These are phyloP conservation scores for Lachnellula arida DNA, from an alignment of 2,329 filamentous ascomycete species.

Conservation along the genomic window DNA sequence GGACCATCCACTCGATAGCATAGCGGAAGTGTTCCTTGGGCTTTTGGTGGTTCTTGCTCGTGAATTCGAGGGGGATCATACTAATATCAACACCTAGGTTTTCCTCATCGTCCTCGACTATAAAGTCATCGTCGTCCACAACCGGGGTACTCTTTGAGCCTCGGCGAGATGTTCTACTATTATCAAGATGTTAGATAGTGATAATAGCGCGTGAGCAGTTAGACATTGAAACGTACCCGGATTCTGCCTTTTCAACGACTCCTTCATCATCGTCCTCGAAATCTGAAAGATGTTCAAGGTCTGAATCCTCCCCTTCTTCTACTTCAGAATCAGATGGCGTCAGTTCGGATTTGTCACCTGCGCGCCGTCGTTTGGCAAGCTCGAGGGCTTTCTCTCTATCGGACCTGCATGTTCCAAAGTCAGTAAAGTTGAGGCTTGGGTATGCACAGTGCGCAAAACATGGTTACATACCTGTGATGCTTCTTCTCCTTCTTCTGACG, in stretches of 20 bases:
- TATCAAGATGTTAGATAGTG: too few species aligned
- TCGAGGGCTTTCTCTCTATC: conserved; percentile 39
- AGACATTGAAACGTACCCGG: not conserved
- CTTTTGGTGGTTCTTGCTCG: conserved; percentile 59
- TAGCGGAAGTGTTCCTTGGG: conserved; percentile 68
- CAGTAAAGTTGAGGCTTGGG: too few species aligned
- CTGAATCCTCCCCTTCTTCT: conserved; percentile 17
- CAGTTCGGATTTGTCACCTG: conserved; percentile 37
- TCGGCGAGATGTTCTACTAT: too few species aligned
- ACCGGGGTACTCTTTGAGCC: conserved; percentile 4
- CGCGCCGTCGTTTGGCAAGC: conserved; percentile 35
- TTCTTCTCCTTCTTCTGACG: conserved; percentile 18
- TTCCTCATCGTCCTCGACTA: conserved; percentile 57
- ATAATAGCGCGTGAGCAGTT: too few species aligned
- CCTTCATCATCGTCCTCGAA: conserved; percentile 44
- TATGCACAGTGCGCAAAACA: too few species aligned
- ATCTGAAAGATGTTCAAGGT: conserved; percentile 41
- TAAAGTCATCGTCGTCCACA: conserved; percentile 45
- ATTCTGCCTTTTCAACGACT: not conserved
- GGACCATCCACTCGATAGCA: conserved; percentile 75
- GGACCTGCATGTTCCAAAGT: too few species aligned
- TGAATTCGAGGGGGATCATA: conserved; percentile 64
- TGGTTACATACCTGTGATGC: conserved; percentile 28
- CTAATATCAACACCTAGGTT: conserved; percentile 49
- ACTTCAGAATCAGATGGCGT: conserved; percentile 33